Evolutionary conservation across 2,329 filamentous ascomycete genomes (phyloP).

Genomic region (Orbilia brochopaga): DNA sequence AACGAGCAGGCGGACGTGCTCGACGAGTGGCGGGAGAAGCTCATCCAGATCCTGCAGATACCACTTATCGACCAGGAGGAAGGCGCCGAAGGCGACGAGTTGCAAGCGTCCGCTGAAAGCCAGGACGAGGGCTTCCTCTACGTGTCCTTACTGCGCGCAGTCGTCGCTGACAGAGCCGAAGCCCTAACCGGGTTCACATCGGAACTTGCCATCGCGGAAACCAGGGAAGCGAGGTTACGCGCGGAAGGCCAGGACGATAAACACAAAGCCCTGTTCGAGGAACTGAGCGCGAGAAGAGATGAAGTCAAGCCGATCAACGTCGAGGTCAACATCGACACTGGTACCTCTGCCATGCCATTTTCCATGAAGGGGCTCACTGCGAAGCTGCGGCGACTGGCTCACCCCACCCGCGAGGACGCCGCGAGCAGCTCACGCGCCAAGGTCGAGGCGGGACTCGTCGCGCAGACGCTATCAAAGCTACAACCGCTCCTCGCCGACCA

Average conservation of each 20-base stretch:
- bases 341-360: conserved; percentile 37
- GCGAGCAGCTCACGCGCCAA: conserved; percentile 30
- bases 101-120: conserved; percentile 81
- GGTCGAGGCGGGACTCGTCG: conserved; percentile 63
- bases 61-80: conserved; percentile 84
- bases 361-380: conserved; percentile 67
- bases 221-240: conserved; percentile 64
- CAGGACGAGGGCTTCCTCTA: conserved; percentile 91
- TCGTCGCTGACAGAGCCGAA: conserved; percentile 78
- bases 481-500: conserved; percentile 64
- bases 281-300: conserved; percentile 61
- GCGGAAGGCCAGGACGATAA: conserved; percentile 72
- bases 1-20: conserved; percentile 75
- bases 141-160: conserved; percentile 75
- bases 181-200: conserved; percentile 79
- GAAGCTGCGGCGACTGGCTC: conserved; percentile 64
- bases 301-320: conserved; percentile 58
- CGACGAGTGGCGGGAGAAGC: conserved; percentile 74
- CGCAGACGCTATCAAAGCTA: conserved; percentile 67
- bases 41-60: conserved; percentile 65
- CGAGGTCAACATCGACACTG: conserved; percentile 20
- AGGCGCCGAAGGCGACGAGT: conserved; percentile 86
- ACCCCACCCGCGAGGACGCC: conserved; percentile 60
- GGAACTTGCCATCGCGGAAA: conserved; percentile 74
- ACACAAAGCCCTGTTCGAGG: conserved; percentile 69